These are phyloP conservation scores for Acacia confusa DNA, from an alignment of 306 rosid species.

Conservation along the genomic window DNA sequence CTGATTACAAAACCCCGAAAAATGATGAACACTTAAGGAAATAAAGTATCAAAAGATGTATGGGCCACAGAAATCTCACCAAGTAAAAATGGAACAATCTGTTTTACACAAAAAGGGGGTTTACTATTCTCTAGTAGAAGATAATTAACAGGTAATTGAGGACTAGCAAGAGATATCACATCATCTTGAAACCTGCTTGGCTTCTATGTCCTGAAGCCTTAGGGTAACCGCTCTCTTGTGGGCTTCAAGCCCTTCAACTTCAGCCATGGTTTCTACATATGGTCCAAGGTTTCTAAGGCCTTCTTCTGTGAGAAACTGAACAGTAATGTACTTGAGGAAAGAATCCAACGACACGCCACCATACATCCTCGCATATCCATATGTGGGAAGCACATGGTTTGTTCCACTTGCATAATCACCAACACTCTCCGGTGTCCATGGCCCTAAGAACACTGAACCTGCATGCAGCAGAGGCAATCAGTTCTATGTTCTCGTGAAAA, in stretches of 20 bases:
- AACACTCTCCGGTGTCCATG: slow-evolving; percentile 96
- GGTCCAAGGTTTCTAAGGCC: slow-evolving; percentile 89
- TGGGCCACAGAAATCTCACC: background rate
- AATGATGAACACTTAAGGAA: background rate
- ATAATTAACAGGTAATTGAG: slow-evolving; percentile 14
- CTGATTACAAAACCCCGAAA: background rate
- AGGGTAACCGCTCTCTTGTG: slow-evolving; percentile 93
- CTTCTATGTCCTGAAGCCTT: slow-evolving; percentile 86
- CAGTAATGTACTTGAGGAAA: slow-evolving; percentile 83
- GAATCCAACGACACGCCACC: slow-evolving; percentile 91
- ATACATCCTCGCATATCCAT: slow-evolving; percentile 96
- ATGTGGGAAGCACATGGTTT: slow-evolving; percentile 97
- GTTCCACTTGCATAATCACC: slow-evolving; percentile 99
- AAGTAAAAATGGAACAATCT: background rate
- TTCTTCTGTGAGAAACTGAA: slow-evolving; percentile 89
- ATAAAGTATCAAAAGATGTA: background rate
- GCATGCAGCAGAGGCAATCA: slow-evolving; percentile 40
- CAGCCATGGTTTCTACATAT: slow-evolving; percentile 88
- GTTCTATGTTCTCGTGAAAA: slow-evolving; percentile 7
- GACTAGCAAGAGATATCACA: background rate
- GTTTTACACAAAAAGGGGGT: background rate
- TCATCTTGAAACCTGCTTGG: slow-evolving; percentile 54
- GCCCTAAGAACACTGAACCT: slow-evolving; percentile 95
- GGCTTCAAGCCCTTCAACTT: slow-evolving; percentile 91
- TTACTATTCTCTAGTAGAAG: background rate